phyloP scores from a whole-genome alignment of 2,329 filamentous ascomycete species.

The Aspergillus sp. region DNA sequence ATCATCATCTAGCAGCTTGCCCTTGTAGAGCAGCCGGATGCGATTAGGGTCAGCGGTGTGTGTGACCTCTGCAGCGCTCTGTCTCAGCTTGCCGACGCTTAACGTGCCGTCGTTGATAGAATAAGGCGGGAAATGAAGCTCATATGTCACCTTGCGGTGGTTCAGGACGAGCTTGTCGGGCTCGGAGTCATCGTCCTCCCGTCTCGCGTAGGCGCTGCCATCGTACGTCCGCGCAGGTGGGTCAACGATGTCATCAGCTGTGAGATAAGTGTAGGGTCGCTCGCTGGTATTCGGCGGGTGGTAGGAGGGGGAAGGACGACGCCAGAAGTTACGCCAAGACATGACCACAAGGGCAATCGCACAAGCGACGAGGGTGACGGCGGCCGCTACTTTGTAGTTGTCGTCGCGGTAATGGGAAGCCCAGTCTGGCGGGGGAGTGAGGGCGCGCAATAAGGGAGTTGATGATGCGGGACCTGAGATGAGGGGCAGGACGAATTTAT shows the following conservation, averaged over 20 bases:
- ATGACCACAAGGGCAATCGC: slow-evolving; percentile 32
- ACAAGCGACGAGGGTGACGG: slow-evolving; percentile 28
- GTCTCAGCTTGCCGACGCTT: slow-evolving; percentile 43
- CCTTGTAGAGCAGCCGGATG: slow-evolving; percentile 50
- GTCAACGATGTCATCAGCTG: slow-evolving; percentile 35
- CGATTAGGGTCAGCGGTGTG: slow-evolving; percentile 36
- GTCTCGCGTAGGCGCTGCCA: slow-evolving; percentile 10
- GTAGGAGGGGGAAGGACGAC: slow-evolving; percentile 32
- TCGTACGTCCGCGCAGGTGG: slow-evolving; percentile 19
- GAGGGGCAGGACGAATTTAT: slow-evolving; percentile 25
- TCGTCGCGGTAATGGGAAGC: slow-evolving; percentile 18
- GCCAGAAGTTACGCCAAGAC: slow-evolving; percentile 37
- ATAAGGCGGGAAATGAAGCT: slow-evolving; percentile 47
- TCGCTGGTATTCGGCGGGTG: slow-evolving; percentile 24
- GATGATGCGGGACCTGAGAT: slow-evolving; percentile 15
- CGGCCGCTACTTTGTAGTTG: slow-evolving; percentile 23
- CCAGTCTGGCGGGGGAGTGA: slow-evolving; percentile 23
- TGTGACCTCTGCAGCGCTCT: slow-evolving; percentile 39
- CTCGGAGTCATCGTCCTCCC: slow-evolving; percentile 28
- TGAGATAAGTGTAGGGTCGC: slow-evolving; percentile 37
- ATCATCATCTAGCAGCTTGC: slow-evolving; percentile 45
- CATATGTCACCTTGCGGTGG: slow-evolving; percentile 43
- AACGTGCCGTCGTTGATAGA: slow-evolving; percentile 48
- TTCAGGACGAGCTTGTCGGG: slow-evolving; percentile 47
- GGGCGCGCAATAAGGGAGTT: slow-evolving; percentile 23